A percentile compares a stretch with the other conserved stretches of the same genome.
phyloP scores from a whole-genome alignment of 108 stramenopile species.

The Skeletonema grethae region DNA sequence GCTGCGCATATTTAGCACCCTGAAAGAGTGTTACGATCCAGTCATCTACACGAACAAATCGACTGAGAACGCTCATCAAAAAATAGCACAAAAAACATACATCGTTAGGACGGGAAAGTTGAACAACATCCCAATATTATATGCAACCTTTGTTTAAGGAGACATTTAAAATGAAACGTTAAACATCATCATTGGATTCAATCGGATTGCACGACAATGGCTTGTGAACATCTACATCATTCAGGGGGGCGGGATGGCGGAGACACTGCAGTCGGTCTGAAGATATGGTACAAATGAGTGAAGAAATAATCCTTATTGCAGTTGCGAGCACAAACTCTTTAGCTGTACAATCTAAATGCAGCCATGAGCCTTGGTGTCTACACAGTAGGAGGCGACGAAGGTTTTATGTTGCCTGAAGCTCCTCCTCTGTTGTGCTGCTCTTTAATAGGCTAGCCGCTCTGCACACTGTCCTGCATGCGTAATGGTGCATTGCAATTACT shows the following conservation, averaged over 20 bases:
- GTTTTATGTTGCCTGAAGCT: constrained; percentile 1
- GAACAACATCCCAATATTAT: neutral
- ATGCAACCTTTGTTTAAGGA: neutral
- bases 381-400: constrained; percentile 13
- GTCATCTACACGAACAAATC: neutral
- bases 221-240: neutral
- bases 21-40: neutral
- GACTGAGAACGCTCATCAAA: neutral
- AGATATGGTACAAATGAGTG: neutral
- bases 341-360: neutral
- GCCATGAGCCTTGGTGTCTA: neutral
- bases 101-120: constrained; percentile 2
- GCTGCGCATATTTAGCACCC: neutral
- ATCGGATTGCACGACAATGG: neutral
- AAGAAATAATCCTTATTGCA: neutral
- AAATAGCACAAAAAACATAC: neutral
- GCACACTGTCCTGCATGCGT: neutral
- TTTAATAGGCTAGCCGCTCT: neutral
- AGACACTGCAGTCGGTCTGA: neutral
- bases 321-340: neutral
- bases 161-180: neutral
- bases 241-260: neutral
- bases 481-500: neutral
- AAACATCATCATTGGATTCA: constrained; percentile 2
- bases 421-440: constrained; percentile 2